These are phyloP conservation scores for Calycina marina DNA, from an alignment of 2,329 filamentous ascomycete species.

Conservation along the genomic window DNA sequence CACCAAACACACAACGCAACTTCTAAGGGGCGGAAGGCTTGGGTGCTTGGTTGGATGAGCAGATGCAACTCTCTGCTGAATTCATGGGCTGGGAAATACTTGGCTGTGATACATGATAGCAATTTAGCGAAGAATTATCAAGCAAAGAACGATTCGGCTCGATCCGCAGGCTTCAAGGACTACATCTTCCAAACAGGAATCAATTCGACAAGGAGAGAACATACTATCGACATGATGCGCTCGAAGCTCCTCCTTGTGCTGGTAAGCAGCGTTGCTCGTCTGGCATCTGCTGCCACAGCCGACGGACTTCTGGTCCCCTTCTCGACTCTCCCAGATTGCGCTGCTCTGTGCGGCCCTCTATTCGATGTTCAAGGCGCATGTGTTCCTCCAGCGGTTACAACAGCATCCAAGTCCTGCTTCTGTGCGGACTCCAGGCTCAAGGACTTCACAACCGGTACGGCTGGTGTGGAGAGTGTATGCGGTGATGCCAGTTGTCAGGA, in stretches of 20 bases:
- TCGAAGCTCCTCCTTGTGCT: neutral
- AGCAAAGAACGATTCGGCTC: no score
- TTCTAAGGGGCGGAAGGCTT: no score
- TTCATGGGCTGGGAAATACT: no score
- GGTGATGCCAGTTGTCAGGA: slow-evolving; percentile 37
- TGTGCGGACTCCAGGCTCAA: slow-evolving; percentile 49
- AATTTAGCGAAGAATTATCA: no score
- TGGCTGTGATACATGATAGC: no score
- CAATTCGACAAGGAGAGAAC: no score
- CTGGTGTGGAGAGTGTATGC: slow-evolving; percentile 49
- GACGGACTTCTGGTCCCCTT: slow-evolving; percentile 36
- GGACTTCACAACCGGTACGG: slow-evolving; percentile 38
- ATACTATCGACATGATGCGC: neutral
- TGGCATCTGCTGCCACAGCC: neutral
- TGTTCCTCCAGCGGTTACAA: slow-evolving; percentile 39
- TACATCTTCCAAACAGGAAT: no score
- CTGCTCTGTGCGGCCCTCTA: slow-evolving; percentile 40
- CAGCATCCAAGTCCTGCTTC: slow-evolving; percentile 55
- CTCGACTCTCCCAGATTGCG: slow-evolving; percentile 46
- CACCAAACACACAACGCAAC: no score
- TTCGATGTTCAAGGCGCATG: slow-evolving; percentile 60
- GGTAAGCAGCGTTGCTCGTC: neutral
- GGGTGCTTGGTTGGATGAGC: no score
- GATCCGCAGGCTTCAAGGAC: no score
- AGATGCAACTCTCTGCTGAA: no score